Base-by-base conservation (phyloP, 1,139 yeast species). In the Eremothecium sinecaudum region DNA sequence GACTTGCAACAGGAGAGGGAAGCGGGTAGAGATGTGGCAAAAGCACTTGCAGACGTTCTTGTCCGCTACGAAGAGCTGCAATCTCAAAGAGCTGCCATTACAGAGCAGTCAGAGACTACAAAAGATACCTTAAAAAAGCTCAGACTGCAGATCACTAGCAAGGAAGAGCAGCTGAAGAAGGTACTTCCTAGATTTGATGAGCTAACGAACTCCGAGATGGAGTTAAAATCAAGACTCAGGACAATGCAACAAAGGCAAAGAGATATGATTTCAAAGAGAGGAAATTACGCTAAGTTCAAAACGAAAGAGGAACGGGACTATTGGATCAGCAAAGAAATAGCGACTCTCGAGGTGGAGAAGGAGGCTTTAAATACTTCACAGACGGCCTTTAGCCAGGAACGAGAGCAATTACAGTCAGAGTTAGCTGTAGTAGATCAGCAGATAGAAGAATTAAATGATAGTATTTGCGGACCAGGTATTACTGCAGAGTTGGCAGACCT, bases 261-360 rank as follows among this genome's bases (percentile, higher is more conserved):
- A 43, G 68, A 75, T 6, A 58, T 87, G 7, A 72, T 80, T 37
- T 66, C 84, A 9, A 87, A 86, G 50, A 83, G 79, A 47, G 84
- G 80, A 29, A 71, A 90, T 37, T 73, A 73, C 44, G 69, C 75
- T 27, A 71, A 73, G 44, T 86, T 83, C 47, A 45, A 58, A 1
- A 59, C 69, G 8, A 67, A 69, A 41, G 51, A 59, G 4, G 79
- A 81, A 41, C 69, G 96, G 45, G 80, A 86, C 51, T 33, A 43
- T 1, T 82, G 93, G 92, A 63, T 87, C n/a, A 48, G 61, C 4
- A 36, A 49, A 0, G 74, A 79, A 44, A 66, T 81, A 12, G 45
- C 51, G 1, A 54, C 54, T 4, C 46, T 75, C 15, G 48, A 59
- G 3, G 44, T 32, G 43, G 46, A 28, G 39, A 56, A 24, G 41